Conservation (phyloP, 495 filamentous ascomycete genomes). For the Podospora pseudoanserina region DNA sequence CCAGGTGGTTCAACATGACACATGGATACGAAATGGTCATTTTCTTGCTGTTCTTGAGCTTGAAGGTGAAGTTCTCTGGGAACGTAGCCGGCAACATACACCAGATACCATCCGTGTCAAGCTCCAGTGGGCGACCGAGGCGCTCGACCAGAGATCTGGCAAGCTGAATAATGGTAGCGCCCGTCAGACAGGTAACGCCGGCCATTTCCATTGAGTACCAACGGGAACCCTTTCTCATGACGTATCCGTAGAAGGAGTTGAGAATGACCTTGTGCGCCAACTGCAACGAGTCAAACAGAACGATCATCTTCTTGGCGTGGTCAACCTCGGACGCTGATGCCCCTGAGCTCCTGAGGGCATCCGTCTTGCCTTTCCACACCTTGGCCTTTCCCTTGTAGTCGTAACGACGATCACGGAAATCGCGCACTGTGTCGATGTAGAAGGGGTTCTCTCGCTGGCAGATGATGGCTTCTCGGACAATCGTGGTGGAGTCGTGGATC, state of each 20-base stretch:
- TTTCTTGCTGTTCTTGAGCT: constrained; percentile 91
- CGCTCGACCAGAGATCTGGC: constrained; percentile 91
- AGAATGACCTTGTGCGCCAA: constrained; percentile 98
- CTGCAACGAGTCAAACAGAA: constrained; percentile 93
- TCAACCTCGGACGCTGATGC: constrained; percentile 77
- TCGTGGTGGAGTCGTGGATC: constrained; percentile 91
- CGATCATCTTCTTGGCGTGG: constrained; percentile 96
- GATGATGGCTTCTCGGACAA: constrained; percentile 93
- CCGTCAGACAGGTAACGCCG: constrained; percentile 95
- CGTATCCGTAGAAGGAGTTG: constrained; percentile 99
- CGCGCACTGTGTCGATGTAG: constrained; percentile 92
- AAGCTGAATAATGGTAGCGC: constrained; percentile 96
- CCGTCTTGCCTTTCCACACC: constrained; percentile 95
- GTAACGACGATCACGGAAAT: constrained; percentile 93
- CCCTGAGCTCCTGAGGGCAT: constrained; percentile 75
- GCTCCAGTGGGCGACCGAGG: constrained; percentile 86
- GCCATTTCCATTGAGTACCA: constrained; percentile 99
- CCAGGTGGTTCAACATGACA: constrained; percentile 98
- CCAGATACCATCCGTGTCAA: constrained; percentile 99
- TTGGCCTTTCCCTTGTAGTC: constrained; percentile 98
- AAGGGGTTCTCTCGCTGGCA: constrained; percentile 98
- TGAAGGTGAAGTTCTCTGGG: constrained; percentile 95
- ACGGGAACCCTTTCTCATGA: constrained; percentile 96
- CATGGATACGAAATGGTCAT: constrained; percentile 93
- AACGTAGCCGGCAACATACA: constrained; percentile 98